Evolutionary conservation across 177 flowering plant species (phyloP).

Genomic region (Telopea speciosissima): DNA sequence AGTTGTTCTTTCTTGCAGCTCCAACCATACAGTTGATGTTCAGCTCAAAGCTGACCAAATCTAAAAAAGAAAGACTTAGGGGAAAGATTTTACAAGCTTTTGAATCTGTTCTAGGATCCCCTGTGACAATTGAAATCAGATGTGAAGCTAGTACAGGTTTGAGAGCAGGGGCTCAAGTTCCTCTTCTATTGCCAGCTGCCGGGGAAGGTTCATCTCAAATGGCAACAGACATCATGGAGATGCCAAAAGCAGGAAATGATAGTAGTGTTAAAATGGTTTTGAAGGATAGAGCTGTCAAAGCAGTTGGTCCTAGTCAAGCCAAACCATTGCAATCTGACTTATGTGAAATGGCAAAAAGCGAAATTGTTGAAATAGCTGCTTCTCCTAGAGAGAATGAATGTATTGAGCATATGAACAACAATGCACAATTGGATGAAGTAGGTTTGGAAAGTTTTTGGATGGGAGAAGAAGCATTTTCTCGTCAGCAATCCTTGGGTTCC

Average conservation of each 20-base stretch:
- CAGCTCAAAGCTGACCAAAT: conserved; percentile 52
- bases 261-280: conserved; percentile 14
- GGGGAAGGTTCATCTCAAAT: conserved; percentile 30
- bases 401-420: conserved; percentile 16
- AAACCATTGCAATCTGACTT: conserved; percentile 19
- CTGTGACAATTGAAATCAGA: conserved; percentile 73
- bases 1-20: conserved; percentile 43
- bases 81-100: conserved; percentile 77
- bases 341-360: conserved; percentile 36
- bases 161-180: conserved; percentile 24
- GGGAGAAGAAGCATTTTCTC: conserved; percentile 29
- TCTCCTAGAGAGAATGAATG: conserved; percentile 35
- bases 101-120: conserved; percentile 71
- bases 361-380: conserved; percentile 69
- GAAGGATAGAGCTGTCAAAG: conserved; percentile 21
- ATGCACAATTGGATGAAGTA: conserved; percentile 21
- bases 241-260: conserved; percentile 20
- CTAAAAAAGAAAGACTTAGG: conserved; percentile 67
- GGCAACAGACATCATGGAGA: conserved; percentile 18
- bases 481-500: conserved; percentile 22
- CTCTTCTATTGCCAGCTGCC: conserved; percentile 34
- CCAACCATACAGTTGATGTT: conserved; percentile 73
- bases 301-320: conserved; percentile 19
- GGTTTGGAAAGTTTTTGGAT: conserved; percentile 23
- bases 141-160: conserved; percentile 43